These are phyloP conservation scores for Fusarium tanahbumbuense DNA, from an alignment of 2,329 filamentous ascomycete species.

Conservation along the genomic window DNA sequence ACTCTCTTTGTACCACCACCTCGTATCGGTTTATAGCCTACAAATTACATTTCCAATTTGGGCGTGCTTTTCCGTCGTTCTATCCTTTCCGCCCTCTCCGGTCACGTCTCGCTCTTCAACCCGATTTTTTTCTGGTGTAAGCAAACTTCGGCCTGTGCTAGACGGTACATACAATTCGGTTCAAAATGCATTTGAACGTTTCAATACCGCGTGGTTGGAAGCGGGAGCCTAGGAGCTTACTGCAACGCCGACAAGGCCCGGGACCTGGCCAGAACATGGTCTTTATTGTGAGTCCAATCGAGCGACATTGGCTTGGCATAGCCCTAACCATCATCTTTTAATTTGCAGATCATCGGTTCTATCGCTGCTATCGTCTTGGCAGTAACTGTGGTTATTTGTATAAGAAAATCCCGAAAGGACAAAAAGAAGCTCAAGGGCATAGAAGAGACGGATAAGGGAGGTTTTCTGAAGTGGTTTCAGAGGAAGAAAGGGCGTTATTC, in stretches of 20 bases:
- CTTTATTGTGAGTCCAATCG: slow-evolving; percentile 42
- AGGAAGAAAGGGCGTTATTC: slow-evolving; percentile 45
- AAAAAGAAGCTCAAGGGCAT: slow-evolving; percentile 34
- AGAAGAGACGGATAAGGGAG: slow-evolving; percentile 34
- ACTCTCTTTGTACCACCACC: slow-evolving; percentile 11
- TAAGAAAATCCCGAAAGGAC: slow-evolving; percentile 8
- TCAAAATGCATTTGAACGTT: slow-evolving; percentile 42
- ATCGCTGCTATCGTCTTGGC: slow-evolving; percentile 27
- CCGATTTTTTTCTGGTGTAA: slow-evolving; percentile 10
- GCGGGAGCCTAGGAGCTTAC: slow-evolving; percentile 13
- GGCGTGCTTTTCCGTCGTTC: slow-evolving; percentile 8
- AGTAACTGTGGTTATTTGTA: slow-evolving; percentile 28
- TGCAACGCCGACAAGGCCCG: slow-evolving; percentile 14
- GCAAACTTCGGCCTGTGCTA: slow-evolving; percentile 14
- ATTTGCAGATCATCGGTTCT: slow-evolving; percentile 36
- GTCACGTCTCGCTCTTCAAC: slow-evolving; percentile 3
- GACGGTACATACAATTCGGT: slow-evolving; percentile 32
- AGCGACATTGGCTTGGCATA: neutral
- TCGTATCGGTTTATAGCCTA: slow-evolving; percentile 18
- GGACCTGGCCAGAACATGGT: slow-evolving; percentile 31
- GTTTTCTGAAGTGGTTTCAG: slow-evolving; percentile 33
- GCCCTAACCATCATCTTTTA: slow-evolving; percentile 6
- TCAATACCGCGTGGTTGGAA: slow-evolving; percentile 40
- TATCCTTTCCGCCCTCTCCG: slow-evolving; percentile 20
- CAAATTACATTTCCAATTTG: slow-evolving; percentile 18